Conservation (phyloP, 2,329 filamentous ascomycete genomes). For the Colletotrichum kahawae region DNA sequence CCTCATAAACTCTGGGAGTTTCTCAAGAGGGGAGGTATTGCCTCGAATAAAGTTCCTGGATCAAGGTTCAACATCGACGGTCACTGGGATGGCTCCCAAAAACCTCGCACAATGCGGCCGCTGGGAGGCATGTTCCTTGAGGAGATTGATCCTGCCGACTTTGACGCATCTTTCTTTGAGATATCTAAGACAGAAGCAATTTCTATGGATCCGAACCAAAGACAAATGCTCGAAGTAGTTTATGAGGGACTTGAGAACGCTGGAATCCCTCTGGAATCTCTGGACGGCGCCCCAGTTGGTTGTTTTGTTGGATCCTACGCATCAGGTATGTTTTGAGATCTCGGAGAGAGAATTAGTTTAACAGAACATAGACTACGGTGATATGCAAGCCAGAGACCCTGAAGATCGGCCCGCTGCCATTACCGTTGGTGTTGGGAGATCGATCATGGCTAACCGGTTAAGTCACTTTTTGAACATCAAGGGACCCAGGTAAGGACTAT, state of each 20-base stretch:
- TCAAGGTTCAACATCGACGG: constrained; percentile 37
- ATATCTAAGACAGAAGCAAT: constrained; percentile 26
- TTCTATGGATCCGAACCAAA: constrained; percentile 29
- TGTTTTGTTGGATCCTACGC: neutral
- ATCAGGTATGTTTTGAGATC: neutral
- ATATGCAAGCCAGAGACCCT: neutral
- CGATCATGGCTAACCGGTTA: constrained; percentile 38
- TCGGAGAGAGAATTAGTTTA: neutral
- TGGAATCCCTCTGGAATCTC: constrained; percentile 11
- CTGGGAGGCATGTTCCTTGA: constrained; percentile 39
- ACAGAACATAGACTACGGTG: neutral
- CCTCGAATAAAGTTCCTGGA: constrained; percentile 30
- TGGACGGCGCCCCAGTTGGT: neutral
- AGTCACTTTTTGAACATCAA: constrained; percentile 36
- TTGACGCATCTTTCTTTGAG: constrained; percentile 32
- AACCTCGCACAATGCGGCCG: constrained; percentile 38
- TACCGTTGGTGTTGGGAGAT: neutral
- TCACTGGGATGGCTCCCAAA: constrained; percentile 40
- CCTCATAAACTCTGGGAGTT: constrained; percentile 42
- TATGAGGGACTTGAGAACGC: constrained; percentile 29
- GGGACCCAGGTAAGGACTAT: neutral
- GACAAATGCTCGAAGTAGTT: constrained; percentile 19
- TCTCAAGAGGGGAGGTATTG: constrained; percentile 33
- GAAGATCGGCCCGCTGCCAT: neutral
- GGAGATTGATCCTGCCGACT: neutral